These are phyloP conservation scores for Rutidosis leptorrhynchoides DNA, from an alignment of 129 eudicot species.

Conservation along the genomic window DNA sequence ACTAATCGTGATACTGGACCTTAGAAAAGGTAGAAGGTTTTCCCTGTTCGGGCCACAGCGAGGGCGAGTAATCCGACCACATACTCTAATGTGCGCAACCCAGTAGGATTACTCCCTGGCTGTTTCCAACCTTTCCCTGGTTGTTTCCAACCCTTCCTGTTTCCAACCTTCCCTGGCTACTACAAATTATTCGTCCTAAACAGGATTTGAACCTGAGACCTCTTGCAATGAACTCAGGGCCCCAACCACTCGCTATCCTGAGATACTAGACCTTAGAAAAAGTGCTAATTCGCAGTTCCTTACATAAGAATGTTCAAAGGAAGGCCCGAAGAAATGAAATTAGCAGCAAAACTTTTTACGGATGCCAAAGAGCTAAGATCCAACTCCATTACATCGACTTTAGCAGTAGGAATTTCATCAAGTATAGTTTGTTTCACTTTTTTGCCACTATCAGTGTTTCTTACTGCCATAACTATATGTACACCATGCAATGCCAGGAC, in stretches of 20 bases:
- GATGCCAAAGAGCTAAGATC: slow-evolving; percentile 74
- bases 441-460: slow-evolving; percentile 51
- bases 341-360: slow-evolving; percentile 63
- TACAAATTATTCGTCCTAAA: background rate
- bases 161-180: too few relatives aligned
- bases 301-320: slow-evolving; percentile 77
- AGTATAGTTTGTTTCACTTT: slow-evolving; percentile 62
- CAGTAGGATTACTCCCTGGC: too few relatives aligned
- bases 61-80: too few relatives aligned
- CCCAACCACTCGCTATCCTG: too few relatives aligned
- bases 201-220: too few relatives aligned
- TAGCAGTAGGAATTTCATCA: slow-evolving; percentile 52
- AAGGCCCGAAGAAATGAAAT: slow-evolving; percentile 46
- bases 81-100: too few relatives aligned
- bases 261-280: background rate
- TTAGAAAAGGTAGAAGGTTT: too few relatives aligned
- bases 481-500: slow-evolving; percentile 59
- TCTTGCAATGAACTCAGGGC: too few relatives aligned
- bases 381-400: slow-evolving; percentile 79
- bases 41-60: too few relatives aligned
- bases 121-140: too few relatives aligned
- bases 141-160: too few relatives aligned
- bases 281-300: slow-evolving; percentile 1
- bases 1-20: too few relatives aligned
- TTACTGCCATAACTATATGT: slow-evolving; percentile 81